These are phyloP conservation scores for Xylaria sp. DNA, from an alignment of 2,329 filamentous ascomycete species.

Conservation along the genomic window DNA sequence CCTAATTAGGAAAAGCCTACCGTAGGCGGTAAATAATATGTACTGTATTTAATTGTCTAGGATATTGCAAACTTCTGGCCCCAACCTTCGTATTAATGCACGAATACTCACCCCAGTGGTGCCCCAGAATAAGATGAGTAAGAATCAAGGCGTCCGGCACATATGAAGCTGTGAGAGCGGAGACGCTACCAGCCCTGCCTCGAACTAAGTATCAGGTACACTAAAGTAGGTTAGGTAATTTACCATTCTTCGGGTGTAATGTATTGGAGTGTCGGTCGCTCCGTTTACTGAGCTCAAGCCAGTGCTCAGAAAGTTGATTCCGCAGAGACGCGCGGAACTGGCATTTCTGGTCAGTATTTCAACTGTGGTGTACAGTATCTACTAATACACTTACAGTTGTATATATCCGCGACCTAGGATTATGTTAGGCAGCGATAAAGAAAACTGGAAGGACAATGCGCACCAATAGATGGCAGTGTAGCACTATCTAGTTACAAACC, in stretches of 20 bases:
- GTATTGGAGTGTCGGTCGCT: conserved; percentile 4
- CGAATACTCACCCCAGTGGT: background rate
- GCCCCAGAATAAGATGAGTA: conserved; percentile 15
- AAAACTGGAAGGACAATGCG: background rate
- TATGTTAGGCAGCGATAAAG: background rate
- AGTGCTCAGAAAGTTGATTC: conserved; percentile 10
- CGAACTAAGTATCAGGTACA: background rate
- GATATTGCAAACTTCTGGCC: no score
- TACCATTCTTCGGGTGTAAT: background rate
- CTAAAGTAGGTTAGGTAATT: conserved; percentile 3
- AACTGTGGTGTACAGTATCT: background rate
- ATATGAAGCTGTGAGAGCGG: background rate
- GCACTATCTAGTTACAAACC: no score
- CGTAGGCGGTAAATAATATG: no score
- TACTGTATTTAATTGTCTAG: no score
- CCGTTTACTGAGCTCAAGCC: conserved; percentile 9
- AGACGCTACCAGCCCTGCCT: conserved; percentile 20
- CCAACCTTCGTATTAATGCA: no score
- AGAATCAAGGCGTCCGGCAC: background rate
- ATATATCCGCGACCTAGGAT: no score
- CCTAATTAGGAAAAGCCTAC: no score
- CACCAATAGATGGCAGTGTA: background rate
- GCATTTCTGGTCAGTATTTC: background rate
- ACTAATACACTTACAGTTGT: background rate
- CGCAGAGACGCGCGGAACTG: background rate